Evolutionary conservation across 2,329 filamentous ascomycete species (phyloP).

Genomic region (Cladobotryum protrusum): DNA sequence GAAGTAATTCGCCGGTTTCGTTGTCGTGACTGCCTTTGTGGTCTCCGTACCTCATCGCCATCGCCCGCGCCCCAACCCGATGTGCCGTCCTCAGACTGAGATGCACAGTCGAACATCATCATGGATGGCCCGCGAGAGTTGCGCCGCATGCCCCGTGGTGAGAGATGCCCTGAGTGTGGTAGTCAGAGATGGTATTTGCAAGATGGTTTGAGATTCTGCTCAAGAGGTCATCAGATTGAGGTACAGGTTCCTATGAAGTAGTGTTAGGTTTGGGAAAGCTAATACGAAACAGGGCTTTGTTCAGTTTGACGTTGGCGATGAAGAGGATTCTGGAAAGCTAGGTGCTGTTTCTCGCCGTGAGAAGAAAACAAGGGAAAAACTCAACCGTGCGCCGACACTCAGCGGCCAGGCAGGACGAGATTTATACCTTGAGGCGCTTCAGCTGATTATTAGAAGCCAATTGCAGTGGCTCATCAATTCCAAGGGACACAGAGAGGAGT

Average conservation of each 20-base stretch:
- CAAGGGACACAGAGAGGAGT: constrained; percentile 61
- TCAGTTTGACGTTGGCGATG: constrained; percentile 55
- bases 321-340: constrained; percentile 61
- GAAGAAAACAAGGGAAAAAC: constrained; percentile 49
- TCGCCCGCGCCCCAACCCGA: too few species aligned
- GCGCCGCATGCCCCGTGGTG: constrained; percentile 45
- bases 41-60: too few species aligned
- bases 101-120: constrained; percentile 18
- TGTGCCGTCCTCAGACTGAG: constrained; percentile 4
- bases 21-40: too few species aligned
- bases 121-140: constrained; percentile 40
- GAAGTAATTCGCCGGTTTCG: too few species aligned
- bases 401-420: constrained; percentile 63
- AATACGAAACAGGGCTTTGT: constrained; percentile 40
- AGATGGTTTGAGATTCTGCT: constrained; percentile 72
- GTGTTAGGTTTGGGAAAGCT: neutral
- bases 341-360: constrained; percentile 51
- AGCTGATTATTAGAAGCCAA: constrained; percentile 80
- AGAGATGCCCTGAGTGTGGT: constrained; percentile 60
- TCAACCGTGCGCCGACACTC: constrained; percentile 45
- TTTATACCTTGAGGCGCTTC: constrained; percentile 77
- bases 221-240: constrained; percentile 73
- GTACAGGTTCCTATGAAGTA: constrained; percentile 34
- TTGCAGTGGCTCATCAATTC: constrained; percentile 63
- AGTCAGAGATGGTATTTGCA: constrained; percentile 66